Evolutionary conservation across 371 early-diverging fungal species (phyloP).

Genomic region (Mortierella sp.): DNA sequence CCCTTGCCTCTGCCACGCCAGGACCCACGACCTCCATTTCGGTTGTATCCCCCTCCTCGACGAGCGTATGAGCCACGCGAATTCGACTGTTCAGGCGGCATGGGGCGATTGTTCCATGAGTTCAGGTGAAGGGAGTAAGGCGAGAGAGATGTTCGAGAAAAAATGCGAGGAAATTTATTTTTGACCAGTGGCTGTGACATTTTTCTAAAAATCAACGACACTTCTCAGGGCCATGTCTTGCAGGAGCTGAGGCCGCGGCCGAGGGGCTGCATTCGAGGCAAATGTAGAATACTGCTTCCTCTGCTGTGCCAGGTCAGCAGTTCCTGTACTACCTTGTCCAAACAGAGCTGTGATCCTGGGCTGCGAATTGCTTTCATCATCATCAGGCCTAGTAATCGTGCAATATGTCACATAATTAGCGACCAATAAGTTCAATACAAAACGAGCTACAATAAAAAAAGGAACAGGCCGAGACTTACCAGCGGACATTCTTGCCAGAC

Average conservation of each 20-base stretch:
- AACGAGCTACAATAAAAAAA: background rate
- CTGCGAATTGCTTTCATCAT: slow-evolving; percentile 37
- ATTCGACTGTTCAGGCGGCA: slow-evolving; percentile 56
- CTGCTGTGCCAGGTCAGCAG: slow-evolving; percentile 22
- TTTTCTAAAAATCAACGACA: slow-evolving; percentile 39
- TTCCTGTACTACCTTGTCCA: slow-evolving; percentile 13
- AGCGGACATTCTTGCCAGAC: slow-evolving; percentile 54
- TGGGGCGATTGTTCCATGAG: slow-evolving; percentile 25
- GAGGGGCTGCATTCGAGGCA: slow-evolving; percentile 36
- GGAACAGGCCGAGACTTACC: slow-evolving; percentile 17
- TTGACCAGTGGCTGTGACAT: background rate
- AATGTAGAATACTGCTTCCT: slow-evolving; percentile 43
- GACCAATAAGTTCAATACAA: background rate
- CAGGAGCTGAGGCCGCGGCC: slow-evolving; percentile 49
- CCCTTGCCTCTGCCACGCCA: slow-evolving; percentile 10
- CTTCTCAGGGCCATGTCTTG: slow-evolving; percentile 53
- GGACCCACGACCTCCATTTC: slow-evolving; percentile 35
- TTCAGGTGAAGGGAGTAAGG: background rate
- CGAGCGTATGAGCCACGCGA: slow-evolving; percentile 36
- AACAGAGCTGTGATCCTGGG: slow-evolving; percentile 43
- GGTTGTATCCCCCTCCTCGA: slow-evolving; percentile 28
- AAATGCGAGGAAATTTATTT: background rate
- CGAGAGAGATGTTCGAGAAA: background rate
- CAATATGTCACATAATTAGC: background rate
- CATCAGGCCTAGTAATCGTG: slow-evolving; percentile 31